phyloP scores from a whole-genome alignment of 371 early-diverging fungal genomes.

The Syncephalastrum racemosum region DNA sequence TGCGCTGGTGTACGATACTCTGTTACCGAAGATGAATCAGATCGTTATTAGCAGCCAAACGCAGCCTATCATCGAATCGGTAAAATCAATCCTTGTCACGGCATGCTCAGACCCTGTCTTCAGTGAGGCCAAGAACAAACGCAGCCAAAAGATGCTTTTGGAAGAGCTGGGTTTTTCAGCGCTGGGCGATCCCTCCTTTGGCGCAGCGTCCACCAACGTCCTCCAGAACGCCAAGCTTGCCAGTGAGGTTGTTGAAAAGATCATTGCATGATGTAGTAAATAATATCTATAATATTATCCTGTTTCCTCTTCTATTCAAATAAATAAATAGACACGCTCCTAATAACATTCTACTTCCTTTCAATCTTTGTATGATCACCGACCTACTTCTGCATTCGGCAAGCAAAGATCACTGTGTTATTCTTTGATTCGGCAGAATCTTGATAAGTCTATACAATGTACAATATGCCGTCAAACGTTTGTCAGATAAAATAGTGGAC shows the following conservation, averaged over 20 bases:
- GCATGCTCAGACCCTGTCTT: conserved; percentile 68
- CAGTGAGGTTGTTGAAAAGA: conserved; percentile 61
- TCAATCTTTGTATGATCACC: no score
- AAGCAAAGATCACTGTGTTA: no score
- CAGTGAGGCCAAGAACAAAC: conserved; percentile 42
- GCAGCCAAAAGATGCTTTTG: conserved; percentile 49
- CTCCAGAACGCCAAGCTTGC: conserved; percentile 55
- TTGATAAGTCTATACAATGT: no score
- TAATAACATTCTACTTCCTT: no score
- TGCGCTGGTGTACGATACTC: conserved; percentile 70
- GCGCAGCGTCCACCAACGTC: conserved; percentile 45
- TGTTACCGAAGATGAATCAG: conserved; percentile 78
- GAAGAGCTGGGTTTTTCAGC: conserved; percentile 57
- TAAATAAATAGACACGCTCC: no score
- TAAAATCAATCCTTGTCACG: conserved; percentile 76
- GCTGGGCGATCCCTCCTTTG: conserved; percentile 46
- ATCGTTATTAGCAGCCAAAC: conserved; percentile 69
- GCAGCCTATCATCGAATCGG: conserved; percentile 70
- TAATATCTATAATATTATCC: no score
- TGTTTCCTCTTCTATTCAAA: no score
- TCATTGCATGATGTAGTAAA: conserved; percentile 34
- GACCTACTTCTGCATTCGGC: no score
- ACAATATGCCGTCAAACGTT: no score
- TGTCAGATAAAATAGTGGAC: no score
- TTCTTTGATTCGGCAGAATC: no score